Evolutionary conservation across 2,329 filamentous ascomycete species (phyloP).

Genomic region (Sporothrix schenckii): DNA sequence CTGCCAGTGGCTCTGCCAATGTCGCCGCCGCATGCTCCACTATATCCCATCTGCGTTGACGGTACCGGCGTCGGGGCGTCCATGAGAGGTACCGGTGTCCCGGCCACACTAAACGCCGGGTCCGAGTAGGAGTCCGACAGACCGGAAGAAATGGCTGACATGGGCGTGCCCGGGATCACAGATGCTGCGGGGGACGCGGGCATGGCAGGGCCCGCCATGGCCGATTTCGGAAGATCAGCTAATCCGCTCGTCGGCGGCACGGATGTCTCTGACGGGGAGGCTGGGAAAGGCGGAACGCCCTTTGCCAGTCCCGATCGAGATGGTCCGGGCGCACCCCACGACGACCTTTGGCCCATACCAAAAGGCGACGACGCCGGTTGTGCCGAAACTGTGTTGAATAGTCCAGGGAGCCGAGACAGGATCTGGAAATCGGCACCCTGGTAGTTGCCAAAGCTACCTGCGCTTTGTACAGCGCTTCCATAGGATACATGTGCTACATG

Average conservation of each 20-base stretch:
- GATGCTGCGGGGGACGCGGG: not conserved
- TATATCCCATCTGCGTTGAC: not conserved
- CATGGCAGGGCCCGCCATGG: not conserved
- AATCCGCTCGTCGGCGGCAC: not conserved
- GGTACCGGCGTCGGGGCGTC: constrained; percentile 7
- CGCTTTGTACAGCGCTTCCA: constrained; percentile 29
- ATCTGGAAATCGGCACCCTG: constrained; percentile 47
- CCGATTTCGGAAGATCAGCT: not conserved
- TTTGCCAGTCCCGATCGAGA: constrained; percentile 34
- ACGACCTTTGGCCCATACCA: constrained; percentile 29
- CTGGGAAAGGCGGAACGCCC: constrained; percentile 36
- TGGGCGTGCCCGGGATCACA: constrained; percentile 22
- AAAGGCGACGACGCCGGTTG: constrained; percentile 22
- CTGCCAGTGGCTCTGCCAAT: not conserved
- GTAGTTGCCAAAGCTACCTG: constrained; percentile 48
- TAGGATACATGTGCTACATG: constrained; percentile 50
- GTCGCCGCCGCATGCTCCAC: not conserved
- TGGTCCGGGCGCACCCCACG: constrained; percentile 36
- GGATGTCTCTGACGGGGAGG: not conserved
- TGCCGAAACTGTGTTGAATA: constrained; percentile 45
- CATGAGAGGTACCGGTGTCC: constrained; percentile 39
- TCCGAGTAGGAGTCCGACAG: constrained; percentile 14
- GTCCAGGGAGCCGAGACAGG: constrained; percentile 53
- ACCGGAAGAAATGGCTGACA: constrained; percentile 10
- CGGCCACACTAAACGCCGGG: constrained; percentile 14